These are phyloP conservation scores for Iris macrosiphon DNA, from an alignment of 106 monocot species.

Conservation along the genomic window DNA sequence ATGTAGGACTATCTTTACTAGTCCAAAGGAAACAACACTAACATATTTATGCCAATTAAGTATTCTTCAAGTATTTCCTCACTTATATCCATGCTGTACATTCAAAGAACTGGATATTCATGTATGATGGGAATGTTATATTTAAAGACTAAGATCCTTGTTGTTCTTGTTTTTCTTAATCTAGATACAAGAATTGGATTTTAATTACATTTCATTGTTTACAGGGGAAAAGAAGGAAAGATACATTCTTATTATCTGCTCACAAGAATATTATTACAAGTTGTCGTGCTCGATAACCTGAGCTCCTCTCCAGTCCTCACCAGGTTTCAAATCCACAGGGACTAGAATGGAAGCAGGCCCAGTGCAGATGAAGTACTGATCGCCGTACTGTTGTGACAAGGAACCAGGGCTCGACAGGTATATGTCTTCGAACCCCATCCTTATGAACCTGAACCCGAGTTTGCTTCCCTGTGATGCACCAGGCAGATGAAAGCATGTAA, in stretches of 20 bases:
- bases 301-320: constrained; percentile 81
- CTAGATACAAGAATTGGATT: too few species aligned
- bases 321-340: constrained; percentile 64
- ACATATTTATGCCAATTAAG: too few species aligned
- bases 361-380: constrained; percentile 82
- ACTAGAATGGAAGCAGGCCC: constrained; percentile 88
- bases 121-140: too few species aligned
- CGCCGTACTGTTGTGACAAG: constrained; percentile 35
- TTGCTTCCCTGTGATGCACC: constrained; percentile 49
- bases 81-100: too few species aligned
- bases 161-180: too few species aligned
- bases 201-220: constrained; percentile 1
- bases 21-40: too few species aligned
- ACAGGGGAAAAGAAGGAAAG: not conserved
- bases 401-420: constrained; percentile 75
- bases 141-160: too few species aligned
- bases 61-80: too few species aligned
- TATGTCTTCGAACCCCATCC: constrained; percentile 89
- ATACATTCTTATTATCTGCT: not conserved
- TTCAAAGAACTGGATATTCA: too few species aligned
- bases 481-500: not conserved
- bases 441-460: constrained; percentile 78
- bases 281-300: constrained; percentile 96
- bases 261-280: constrained; percentile 30
- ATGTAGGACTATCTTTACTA: too few species aligned